phyloP scores from a whole-genome alignment of 805 yeast genomes.

The Metschnikowia kunwiensis region DNA sequence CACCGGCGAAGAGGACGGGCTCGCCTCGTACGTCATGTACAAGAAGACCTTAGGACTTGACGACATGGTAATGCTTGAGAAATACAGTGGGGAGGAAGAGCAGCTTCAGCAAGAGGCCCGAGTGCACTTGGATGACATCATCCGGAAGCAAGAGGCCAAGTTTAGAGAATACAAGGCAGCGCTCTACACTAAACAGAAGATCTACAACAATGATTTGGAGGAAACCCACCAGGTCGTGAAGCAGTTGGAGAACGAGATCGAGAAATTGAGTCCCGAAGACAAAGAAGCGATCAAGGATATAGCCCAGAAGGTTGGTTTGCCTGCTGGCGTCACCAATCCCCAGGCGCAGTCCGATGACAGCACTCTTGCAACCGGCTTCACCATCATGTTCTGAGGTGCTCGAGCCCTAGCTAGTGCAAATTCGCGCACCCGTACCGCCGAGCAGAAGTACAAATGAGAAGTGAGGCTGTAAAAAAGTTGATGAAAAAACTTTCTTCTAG shows the following conservation, averaged over 20 bases:
- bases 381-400: conserved; percentile 13
- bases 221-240: conserved; percentile 35
- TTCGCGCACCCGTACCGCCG: conserved; percentile 15
- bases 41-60: conserved; percentile 15
- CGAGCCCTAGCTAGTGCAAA: conserved; percentile 6
- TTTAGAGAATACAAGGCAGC: conserved; percentile 63
- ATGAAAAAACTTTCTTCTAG: too few relatives aligned
- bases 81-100: conserved; percentile 24
- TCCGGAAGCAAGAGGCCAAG: conserved; percentile 49
- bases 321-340: conserved; percentile 6
- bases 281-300: conserved; percentile 15
- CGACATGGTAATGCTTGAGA: conserved; percentile 15
- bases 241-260: conserved; percentile 30
- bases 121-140: conserved; percentile 28
- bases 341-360: conserved; percentile 13
- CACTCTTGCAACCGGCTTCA: conserved; percentile 16
- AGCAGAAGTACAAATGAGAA: conserved; percentile 5
- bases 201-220: conserved; percentile 54
- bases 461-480: conserved; percentile 5
- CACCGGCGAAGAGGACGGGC: conserved; percentile 19
- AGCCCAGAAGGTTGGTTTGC: conserved; percentile 12
- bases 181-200: conserved; percentile 52
- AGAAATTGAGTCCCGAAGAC: conserved; percentile 13
- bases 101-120: conserved; percentile 24
- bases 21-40: conserved; percentile 18